Percentiles rank a stretch among this genome's conserved stretches.
phyloP scores from a whole-genome alignment of 2,329 filamentous ascomycete genomes.

The Massarina eburnea region DNA sequence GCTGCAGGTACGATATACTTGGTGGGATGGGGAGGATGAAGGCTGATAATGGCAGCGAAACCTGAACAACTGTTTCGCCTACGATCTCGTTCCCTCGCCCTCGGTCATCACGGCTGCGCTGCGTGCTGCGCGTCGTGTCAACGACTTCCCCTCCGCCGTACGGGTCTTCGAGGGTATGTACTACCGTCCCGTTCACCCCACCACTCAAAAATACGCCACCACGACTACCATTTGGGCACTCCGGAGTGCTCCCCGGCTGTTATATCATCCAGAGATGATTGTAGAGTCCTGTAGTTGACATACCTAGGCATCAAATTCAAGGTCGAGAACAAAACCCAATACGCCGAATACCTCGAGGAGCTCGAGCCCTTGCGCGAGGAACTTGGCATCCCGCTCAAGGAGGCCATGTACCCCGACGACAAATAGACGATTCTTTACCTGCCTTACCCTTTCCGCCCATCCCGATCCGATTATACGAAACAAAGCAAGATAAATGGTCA shows the following conservation, averaged over 20 bases:
- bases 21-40: neutral
- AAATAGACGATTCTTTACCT: constrained; percentile 27
- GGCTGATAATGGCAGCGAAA: constrained; percentile 65
- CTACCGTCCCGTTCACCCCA: neutral
- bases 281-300: neutral
- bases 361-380: constrained; percentile 92
- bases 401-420: constrained; percentile 78
- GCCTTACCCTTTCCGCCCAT: constrained; percentile 12
- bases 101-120: constrained; percentile 89
- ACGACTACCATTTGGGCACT: neutral
- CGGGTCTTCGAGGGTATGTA: constrained; percentile 94
- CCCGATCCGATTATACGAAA: constrained; percentile 8
- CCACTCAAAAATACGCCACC: neutral
- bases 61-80: constrained; percentile 99
- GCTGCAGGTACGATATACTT: constrained; percentile 76
- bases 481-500: too few species aligned
- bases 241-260: neutral
- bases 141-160: constrained; percentile 97
- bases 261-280: neutral
- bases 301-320: constrained; percentile 90
- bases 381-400: constrained; percentile 87
- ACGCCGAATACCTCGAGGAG: constrained; percentile 93
- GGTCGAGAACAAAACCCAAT: constrained; percentile 97
- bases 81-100: constrained; percentile 96
- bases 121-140: constrained; percentile 91